Evolutionary conservation across 495 filamentous ascomycete species (phyloP).

Genomic region (Pyrenula massariospora): DNA sequence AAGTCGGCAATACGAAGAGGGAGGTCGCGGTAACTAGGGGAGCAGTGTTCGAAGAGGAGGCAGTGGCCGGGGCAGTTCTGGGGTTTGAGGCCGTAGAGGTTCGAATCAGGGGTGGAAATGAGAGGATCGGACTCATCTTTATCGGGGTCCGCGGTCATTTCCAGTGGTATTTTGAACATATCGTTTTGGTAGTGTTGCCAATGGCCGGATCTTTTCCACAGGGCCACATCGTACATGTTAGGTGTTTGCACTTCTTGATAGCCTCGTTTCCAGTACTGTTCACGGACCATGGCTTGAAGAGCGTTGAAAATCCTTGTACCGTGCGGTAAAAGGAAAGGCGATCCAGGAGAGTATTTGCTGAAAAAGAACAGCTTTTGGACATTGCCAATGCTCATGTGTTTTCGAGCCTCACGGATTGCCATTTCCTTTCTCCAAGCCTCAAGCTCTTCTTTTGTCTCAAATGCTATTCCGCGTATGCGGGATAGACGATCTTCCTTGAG

Average conservation of each 20-base stretch:
- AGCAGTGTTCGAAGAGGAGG: conserved; percentile 63
- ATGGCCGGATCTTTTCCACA: conserved; percentile 93
- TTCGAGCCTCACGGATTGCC: conserved; percentile 91
- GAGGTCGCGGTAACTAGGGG: conserved; percentile 75
- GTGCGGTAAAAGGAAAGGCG: conserved; percentile 87
- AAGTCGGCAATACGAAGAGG: conserved; percentile 90
- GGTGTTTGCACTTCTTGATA: conserved; percentile 94
- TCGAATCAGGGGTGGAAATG: conserved; percentile 41
- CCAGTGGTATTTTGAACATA: conserved; percentile 88
- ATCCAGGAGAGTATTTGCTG: conserved; percentile 80
- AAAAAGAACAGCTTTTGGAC: conserved; percentile 98
- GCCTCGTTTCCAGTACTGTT: conserved; percentile 84
- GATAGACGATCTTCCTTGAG: conserved; percentile 86
- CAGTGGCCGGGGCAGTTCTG: conserved; percentile 97
- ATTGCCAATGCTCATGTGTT: conserved; percentile 80
- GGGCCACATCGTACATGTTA: conserved; percentile 83
- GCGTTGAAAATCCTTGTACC: conserved; percentile 88
- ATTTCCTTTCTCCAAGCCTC: conserved; percentile 82
- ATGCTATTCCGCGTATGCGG: conserved; percentile 90
- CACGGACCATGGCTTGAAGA: conserved; percentile 63
- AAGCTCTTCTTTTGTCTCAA: conserved; percentile 92
- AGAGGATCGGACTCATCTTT: neutral
- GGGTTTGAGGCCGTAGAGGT: conserved; percentile 69
- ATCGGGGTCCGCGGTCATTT: conserved; percentile 16
- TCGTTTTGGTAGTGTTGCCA: conserved; percentile 93